These are phyloP conservation scores for Protomyces inouyei DNA, from an alignment of 1,139 yeast species.

Conservation along the genomic window DNA sequence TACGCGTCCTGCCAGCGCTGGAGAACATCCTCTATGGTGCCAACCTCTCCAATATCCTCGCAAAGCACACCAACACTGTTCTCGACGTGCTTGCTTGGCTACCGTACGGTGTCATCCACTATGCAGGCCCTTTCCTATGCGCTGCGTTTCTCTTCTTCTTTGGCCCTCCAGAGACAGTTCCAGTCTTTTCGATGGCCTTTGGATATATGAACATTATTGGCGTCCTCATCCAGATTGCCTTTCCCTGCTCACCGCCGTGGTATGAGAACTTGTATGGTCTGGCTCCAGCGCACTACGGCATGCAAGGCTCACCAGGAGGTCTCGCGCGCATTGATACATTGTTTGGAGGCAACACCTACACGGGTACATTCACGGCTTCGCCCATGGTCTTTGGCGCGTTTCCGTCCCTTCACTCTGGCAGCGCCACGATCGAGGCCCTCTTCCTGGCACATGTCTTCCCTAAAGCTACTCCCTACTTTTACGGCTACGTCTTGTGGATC, in stretches of 20 bases:
- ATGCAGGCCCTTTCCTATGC: constrained; percentile 81
- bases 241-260: constrained; percentile 99
- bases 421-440: constrained; percentile 87
- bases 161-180: constrained; percentile 86
- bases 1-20: constrained; percentile 84
- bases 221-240: constrained; percentile 70
- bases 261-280: constrained; percentile 80
- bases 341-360: constrained; percentile 76
- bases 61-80: constrained; percentile 61
- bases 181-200: constrained; percentile 88
- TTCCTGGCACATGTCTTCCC: constrained; percentile 83
- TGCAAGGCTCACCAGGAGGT: constrained; percentile 97
- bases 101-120: constrained; percentile 91
- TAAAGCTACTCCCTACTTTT: constrained; percentile 55
- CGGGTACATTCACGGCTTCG: constrained; percentile 77
- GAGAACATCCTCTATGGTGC: constrained; percentile 94
- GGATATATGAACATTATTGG: constrained; percentile 95
- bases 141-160: constrained; percentile 74
- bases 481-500: constrained; percentile 76
- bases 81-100: constrained; percentile 89
- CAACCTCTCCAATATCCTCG: constrained; percentile 78
- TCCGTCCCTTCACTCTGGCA: constrained; percentile 92
- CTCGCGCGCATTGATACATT: constrained; percentile 78
- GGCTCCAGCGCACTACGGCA: constrained; percentile 82
- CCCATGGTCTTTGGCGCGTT: constrained; percentile 97